Evolutionary conservation across 2,329 filamentous ascomycete species (phyloP), one percentile per base, ranked within the genome.

Genomic region (Xylaria digitata): DNA sequence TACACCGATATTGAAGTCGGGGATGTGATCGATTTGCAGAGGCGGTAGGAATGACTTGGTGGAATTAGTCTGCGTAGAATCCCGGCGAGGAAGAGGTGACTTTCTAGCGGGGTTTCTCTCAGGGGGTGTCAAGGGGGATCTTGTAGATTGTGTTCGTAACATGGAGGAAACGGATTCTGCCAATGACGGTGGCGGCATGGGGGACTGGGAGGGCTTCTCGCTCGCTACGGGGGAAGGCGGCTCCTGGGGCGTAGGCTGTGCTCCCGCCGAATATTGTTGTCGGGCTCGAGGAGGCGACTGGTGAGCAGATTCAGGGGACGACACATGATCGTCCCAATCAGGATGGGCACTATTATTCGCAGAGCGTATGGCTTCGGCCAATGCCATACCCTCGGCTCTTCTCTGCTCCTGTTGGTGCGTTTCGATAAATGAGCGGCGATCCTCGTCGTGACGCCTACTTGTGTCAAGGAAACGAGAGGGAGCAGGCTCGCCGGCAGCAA

Each of bases 391-490:
- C 74, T 90, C 88, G 5, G 85, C 87, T 71, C 85, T 79, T 43
- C 87, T 83, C 84, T 90, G 89, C 73, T 89, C 81, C 3, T 86
- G 86, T 73, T 84, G 85, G 70, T 86, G 86, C 19, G 82, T 81
- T 75, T 86, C 86, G 63, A 89, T 87, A 70, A 86, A 87, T 0
- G 86, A 89, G 65, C 81, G 83, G 57, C 86, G 81, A 50, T 84
- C 83, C 30, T 88, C 86, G 67, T 88, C 84, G 34, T 81, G 82
- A 11, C 76, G 73, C n/a, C 75, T 69, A 5, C 76, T 74, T 11
- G 67, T 73, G 58, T 76, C 81, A n/a, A 83, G 72, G 55, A 79
- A 78, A 42, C 75, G 75, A 13, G 79, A 74, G 30, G 72, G 70
- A 0, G 66, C 65, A 43, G 75, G 67, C 13, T 76, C 74, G 13